A percentile compares a stretch with the other conserved stretches of the same genome.
Conservation (phyloP, 2,329 filamentous ascomycete species). For the Colletotrichum horii region DNA sequence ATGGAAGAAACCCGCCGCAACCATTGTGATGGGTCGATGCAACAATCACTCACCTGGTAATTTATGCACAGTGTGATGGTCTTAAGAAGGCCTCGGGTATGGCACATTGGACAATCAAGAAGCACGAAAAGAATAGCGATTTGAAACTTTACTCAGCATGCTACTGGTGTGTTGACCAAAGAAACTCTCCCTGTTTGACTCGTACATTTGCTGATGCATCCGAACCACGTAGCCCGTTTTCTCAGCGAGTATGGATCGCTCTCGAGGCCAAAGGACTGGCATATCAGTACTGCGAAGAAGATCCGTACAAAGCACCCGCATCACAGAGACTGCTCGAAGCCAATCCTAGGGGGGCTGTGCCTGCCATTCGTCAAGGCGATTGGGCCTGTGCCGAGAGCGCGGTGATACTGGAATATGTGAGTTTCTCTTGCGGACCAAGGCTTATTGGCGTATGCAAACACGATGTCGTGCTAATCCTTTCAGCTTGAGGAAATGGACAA, state of each 20-base stretch:
- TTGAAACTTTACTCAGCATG: constrained; percentile 83
- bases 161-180: constrained; percentile 69
- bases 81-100: constrained; percentile 72
- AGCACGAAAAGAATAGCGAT: constrained; percentile 71
- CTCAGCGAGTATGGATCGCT: constrained; percentile 88
- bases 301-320: constrained; percentile 75
- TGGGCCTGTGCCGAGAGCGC: constrained; percentile 85
- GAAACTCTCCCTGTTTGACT: background rate
- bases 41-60: background rate
- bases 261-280: constrained; percentile 78
- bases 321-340: constrained; percentile 68
- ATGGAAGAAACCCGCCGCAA: constrained; percentile 55
- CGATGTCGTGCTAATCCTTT: background rate
- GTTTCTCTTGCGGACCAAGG: constrained; percentile 23
- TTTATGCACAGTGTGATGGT: constrained; percentile 1
- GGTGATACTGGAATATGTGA: constrained; percentile 84
- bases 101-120: constrained; percentile 72
- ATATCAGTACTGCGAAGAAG: constrained; percentile 88
- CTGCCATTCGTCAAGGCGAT: constrained; percentile 76
- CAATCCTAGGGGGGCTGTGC: constrained; percentile 78
- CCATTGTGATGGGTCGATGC: background rate
- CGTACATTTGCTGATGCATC: constrained; percentile 52
- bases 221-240: constrained; percentile 68
- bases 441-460: background rate
- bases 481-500: constrained; percentile 76